A percentile compares a stretch with the other conserved stretches of the same genome.
Conservation (phyloP, 495 filamentous ascomycete genomes). For the Evansstolkia leycettana region DNA sequence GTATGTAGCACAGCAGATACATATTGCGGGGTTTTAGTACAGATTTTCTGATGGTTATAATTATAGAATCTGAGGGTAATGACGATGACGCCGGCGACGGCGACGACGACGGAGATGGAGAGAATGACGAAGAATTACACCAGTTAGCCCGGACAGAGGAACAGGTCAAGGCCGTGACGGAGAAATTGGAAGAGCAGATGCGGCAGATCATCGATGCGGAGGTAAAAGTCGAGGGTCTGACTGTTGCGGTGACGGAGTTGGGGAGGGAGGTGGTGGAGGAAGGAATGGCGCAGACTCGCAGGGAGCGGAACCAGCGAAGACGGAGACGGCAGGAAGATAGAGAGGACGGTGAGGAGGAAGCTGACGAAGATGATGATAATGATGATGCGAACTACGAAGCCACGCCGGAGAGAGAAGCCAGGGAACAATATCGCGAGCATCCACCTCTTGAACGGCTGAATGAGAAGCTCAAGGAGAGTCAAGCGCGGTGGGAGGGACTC, state of each 20-base stretch:
- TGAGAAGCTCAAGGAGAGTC: conserved; percentile 13
- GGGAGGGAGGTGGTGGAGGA: conserved; percentile 14
- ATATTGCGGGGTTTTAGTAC: no score
- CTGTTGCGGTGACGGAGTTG: conserved; percentile 17
- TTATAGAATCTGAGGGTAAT: background rate
- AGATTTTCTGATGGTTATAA: no score
- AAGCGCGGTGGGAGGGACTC: conserved; percentile 18
- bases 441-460: conserved; percentile 17
- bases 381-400: conserved; percentile 15
- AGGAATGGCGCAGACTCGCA: conserved; percentile 12
- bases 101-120: conserved; percentile 2
- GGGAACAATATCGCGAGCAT: conserved; percentile 10
- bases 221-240: conserved; percentile 19
- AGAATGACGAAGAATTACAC: conserved; percentile 5
- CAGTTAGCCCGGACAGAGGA: conserved; percentile 17
- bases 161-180: conserved; percentile 19
- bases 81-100: background rate
- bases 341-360: conserved; percentile 10
- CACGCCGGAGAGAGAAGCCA: conserved; percentile 9
- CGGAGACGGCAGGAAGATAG: conserved; percentile 4
- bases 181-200: conserved; percentile 25
- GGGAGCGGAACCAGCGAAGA: conserved; percentile 5
- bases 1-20: no score
- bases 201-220: conserved; percentile 28
- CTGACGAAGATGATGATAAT: conserved; percentile 13